Evolutionary conservation across 192 early-diverging fungal genomes (phyloP), one percentile per base, ranked within the genome.

Genomic region (Rhizophagus prolifer): DNA sequence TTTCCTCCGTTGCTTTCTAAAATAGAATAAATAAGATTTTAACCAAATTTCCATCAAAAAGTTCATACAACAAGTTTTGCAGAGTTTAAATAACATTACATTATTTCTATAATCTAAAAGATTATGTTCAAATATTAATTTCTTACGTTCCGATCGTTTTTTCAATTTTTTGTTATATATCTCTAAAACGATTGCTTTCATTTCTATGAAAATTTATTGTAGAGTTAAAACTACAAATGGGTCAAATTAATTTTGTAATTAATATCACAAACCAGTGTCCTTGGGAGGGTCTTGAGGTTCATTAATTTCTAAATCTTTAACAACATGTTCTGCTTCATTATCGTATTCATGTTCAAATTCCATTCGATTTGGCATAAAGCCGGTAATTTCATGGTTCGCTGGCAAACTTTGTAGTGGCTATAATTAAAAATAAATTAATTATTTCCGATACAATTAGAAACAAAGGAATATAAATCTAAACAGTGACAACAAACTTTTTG

Each of bases 311-410:
- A 99, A 93, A 75, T 99, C 97, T 78, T 98, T 99, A 68, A 99
- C 90, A n/a, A 85, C 79, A 60, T 92, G 88, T 85, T 99, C 98
- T 4, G 97, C 96, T 47, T 97, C 96, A 74, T 98, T 97, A 65
- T 98, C 97, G 75, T 90, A 89, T 82, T 99, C 98, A n/a, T 87
- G 88, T 70, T 99, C 98, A 82, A 98, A 99, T 83, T 99, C 98
- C 28, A 89, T 80, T 25, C 98, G 93, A 16, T 92, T 92, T 21
- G 98, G 98, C 98, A 99, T 99, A 76, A 93, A 99, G 6, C 98
- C 98, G 38, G 90, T 87, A 78, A 99, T 95, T 82, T 99, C 98
- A 73, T 99, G 98, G 82, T 95, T 95, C 58, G 92, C 90, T 9
- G 98, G 97, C 30, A 90, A 87, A 85, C 92, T 94, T 19, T 92